These are phyloP conservation scores for Teunomyces panamensis DNA, from an alignment of 805 yeast genomes.

Conservation along the genomic window DNA sequence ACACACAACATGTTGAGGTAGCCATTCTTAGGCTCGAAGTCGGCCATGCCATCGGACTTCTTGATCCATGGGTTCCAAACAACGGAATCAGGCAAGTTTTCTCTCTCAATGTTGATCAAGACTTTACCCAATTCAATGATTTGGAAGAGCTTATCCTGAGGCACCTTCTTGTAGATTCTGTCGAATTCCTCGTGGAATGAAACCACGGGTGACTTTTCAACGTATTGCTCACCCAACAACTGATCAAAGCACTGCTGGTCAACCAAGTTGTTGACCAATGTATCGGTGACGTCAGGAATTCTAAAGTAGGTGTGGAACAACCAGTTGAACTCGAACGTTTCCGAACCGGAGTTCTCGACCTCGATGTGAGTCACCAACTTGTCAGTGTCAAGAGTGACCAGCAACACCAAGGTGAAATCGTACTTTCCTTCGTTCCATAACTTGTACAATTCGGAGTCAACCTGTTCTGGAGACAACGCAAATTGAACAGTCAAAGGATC, in stretches of 20 bases:
- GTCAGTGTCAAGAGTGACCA: slow-evolving; percentile 45
- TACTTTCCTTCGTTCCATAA: slow-evolving; percentile 52
- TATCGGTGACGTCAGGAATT: slow-evolving; percentile 74
- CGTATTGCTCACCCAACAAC: slow-evolving; percentile 57
- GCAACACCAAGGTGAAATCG: slow-evolving; percentile 57
- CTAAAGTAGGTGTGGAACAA: slow-evolving; percentile 87
- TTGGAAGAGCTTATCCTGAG: slow-evolving; percentile 54
- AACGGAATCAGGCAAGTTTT: slow-evolving; percentile 65
- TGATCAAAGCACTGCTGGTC: slow-evolving; percentile 78
- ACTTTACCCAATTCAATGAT: slow-evolving; percentile 72
- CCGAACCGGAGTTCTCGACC: slow-evolving; percentile 66
- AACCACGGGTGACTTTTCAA: slow-evolving; percentile 72
- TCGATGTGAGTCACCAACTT: slow-evolving; percentile 67
- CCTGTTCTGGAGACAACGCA: slow-evolving; percentile 84
- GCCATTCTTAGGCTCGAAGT: slow-evolving; percentile 84
- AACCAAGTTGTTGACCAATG: slow-evolving; percentile 72
- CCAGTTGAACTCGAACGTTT: slow-evolving; percentile 83
- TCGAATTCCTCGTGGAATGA: slow-evolving; percentile 78
- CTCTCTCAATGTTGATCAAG: slow-evolving; percentile 61
- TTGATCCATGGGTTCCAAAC: slow-evolving; percentile 98
- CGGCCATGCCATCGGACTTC: slow-evolving; percentile 79
- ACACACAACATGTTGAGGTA: slow-evolving; percentile 87
- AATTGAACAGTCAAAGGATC: slow-evolving; percentile 74
- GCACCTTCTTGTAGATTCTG: slow-evolving; percentile 70
- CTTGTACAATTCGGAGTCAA: slow-evolving; percentile 55